Percentiles rank a stretch among this genome's conserved stretches.
Evolutionary conservation across 495 filamentous ascomycete species (phyloP).

Genomic region (Tuber magnatum): DNA sequence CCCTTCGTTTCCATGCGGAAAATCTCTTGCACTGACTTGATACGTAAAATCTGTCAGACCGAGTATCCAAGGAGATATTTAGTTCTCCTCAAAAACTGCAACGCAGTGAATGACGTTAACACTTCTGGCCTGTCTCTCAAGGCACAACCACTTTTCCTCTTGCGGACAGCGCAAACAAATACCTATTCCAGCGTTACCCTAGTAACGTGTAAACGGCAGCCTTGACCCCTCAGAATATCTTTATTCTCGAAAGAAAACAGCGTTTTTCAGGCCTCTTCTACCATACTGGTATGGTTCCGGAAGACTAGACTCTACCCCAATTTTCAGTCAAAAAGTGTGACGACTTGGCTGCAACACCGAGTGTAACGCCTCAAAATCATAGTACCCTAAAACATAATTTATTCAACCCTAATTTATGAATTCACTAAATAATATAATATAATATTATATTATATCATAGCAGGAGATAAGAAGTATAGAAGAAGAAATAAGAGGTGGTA

Average conservation of each 20-base stretch:
- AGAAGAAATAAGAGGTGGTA: too few relatives aligned
- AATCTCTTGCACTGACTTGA: not conserved
- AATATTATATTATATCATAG: too few relatives aligned
- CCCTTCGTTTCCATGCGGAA: not conserved
- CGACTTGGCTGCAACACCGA: too few relatives aligned
- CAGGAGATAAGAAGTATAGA: too few relatives aligned
- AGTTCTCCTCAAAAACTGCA: not conserved
- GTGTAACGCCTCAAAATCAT: too few relatives aligned
- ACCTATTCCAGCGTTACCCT: not conserved
- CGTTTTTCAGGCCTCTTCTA: not conserved
- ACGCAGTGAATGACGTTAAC: not conserved
- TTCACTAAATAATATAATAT: too few relatives aligned
- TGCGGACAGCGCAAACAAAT: not conserved
- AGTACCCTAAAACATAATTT: too few relatives aligned
- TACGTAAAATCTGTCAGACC: not conserved
- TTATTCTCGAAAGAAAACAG: not conserved
- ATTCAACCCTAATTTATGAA: too few relatives aligned
- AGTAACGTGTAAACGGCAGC: conserved; percentile 1
- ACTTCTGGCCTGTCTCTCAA: not conserved
- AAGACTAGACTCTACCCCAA: too few relatives aligned
- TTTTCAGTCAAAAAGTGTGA: too few relatives aligned
- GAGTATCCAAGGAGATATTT: not conserved
- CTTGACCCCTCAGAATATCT: not conserved
- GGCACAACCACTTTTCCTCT: not conserved
- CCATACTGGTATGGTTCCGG: too few relatives aligned